Evolutionary conservation across 164 flowering plant genomes (phyloP).

Genomic region (Stephania cephalantha): DNA sequence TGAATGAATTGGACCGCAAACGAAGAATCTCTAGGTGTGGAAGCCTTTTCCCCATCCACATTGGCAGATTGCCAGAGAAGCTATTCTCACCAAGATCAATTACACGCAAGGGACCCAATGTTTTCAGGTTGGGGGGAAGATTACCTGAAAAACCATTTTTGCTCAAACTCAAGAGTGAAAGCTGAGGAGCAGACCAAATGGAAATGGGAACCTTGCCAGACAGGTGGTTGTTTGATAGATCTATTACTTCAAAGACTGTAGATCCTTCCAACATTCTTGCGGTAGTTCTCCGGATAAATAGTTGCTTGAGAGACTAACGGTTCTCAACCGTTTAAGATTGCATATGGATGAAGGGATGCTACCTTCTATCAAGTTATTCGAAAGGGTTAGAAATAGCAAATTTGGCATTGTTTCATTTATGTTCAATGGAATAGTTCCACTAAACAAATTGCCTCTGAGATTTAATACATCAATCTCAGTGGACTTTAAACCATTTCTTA

Average conservation of each 20-base stretch:
- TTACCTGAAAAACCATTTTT: constrained; percentile 20
- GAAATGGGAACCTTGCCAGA: constrained; percentile 30
- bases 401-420: neutral
- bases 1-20: constrained; percentile 24
- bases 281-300: constrained; percentile 11
- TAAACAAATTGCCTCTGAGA: constrained; percentile 10
- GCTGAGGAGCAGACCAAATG: neutral
- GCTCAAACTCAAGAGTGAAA: constrained; percentile 10
- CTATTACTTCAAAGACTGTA: neutral
- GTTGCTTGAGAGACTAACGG: constrained; percentile 12
- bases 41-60: constrained; percentile 19
- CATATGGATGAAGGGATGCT: constrained; percentile 1
- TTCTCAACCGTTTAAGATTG: neutral
- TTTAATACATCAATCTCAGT: neutral
- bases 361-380: neutral
- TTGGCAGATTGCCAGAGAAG: constrained; percentile 26
- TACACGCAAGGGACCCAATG: constrained; percentile 4
- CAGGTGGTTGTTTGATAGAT: constrained; percentile 21
- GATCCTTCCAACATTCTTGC: neutral
- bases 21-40: constrained; percentile 2
- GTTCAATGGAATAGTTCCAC: neutral
- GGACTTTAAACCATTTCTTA: neutral
- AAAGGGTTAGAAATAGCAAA: neutral
- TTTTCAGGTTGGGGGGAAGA: constrained; percentile 19
- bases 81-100: constrained; percentile 32